These are phyloP conservation scores for Vicia villosa DNA, from an alignment of 306 rosid genomes.

Conservation along the genomic window DNA sequence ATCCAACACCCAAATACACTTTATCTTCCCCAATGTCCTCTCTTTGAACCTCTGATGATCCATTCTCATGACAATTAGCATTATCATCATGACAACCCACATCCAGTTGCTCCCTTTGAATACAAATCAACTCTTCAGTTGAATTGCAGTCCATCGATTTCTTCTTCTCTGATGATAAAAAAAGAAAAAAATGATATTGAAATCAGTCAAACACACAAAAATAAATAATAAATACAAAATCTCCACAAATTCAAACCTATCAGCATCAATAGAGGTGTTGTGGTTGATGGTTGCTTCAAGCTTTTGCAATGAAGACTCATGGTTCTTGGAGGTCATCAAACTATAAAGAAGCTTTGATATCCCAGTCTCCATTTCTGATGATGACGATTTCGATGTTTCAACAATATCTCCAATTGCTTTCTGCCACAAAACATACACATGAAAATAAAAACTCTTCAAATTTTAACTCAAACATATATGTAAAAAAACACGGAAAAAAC, in stretches of 20 bases:
- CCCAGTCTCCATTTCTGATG: conserved; percentile 65
- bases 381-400: conserved; percentile 39
- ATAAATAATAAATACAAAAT: not conserved
- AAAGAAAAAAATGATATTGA: conserved; percentile 30
- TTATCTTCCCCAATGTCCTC: conserved; percentile 35
- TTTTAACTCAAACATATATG: not conserved
- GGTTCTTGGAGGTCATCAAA: conserved; percentile 49
- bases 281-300: conserved; percentile 36
- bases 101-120: conserved; percentile 38
- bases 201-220: not conserved
- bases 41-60: conserved; percentile 25
- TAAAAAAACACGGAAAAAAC: not conserved
- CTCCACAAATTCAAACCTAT: conserved; percentile 37
- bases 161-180: conserved; percentile 38
- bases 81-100: conserved; percentile 26
- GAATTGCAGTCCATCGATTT: conserved; percentile 40
- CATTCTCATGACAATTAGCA: conserved; percentile 24
- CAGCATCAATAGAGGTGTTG: conserved; percentile 22
- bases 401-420: conserved; percentile 44
- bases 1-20: conserved; percentile 21
- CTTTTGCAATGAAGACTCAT: conserved; percentile 35
- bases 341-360: conserved; percentile 77
- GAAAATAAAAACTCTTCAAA: conserved; percentile 14
- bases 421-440: conserved; percentile 45
- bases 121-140: conserved; percentile 30